These are phyloP conservation scores for Pseudogymnoascus sp. DNA, from an alignment of 2,329 filamentous ascomycete species.

Conservation along the genomic window DNA sequence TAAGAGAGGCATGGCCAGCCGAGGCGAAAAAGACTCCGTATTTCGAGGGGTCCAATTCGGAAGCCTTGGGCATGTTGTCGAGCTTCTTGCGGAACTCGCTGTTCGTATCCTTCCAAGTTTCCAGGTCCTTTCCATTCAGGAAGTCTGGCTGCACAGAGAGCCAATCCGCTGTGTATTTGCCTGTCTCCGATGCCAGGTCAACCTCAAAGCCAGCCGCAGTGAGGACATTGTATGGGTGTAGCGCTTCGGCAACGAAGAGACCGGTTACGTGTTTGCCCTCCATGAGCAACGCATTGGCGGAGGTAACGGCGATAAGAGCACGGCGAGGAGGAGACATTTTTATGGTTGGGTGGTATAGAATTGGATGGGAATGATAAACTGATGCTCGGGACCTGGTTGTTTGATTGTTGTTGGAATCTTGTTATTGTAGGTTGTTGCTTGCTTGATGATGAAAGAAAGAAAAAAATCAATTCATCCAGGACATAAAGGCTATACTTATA, in stretches of 20 bases:
- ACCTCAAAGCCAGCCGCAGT: slow-evolving; percentile 38
- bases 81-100: slow-evolving; percentile 39
- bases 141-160: slow-evolving; percentile 36
- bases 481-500: not conserved
- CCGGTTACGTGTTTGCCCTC: slow-evolving; percentile 34
- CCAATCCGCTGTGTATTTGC: slow-evolving; percentile 37
- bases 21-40: slow-evolving; percentile 36
- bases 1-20: slow-evolving; percentile 37
- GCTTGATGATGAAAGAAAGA: not conserved
- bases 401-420: not conserved
- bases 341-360: slow-evolving; percentile 23
- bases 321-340: slow-evolving; percentile 31
- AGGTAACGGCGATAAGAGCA: slow-evolving; percentile 37
- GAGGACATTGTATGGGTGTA: slow-evolving; percentile 41
- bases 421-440: not conserved
- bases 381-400: not conserved
- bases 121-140: slow-evolving; percentile 33
- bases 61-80: slow-evolving; percentile 34
- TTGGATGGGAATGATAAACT: not conserved
- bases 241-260: slow-evolving; percentile 40
- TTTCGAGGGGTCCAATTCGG: slow-evolving; percentile 27
- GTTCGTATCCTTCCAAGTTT: slow-evolving; percentile 33
- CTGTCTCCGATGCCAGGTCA: slow-evolving; percentile 39
- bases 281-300: slow-evolving; percentile 34
- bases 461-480: not conserved